Conservation (phyloP, 805 yeast genomes). For the Sugiyamaella floridensis region DNA sequence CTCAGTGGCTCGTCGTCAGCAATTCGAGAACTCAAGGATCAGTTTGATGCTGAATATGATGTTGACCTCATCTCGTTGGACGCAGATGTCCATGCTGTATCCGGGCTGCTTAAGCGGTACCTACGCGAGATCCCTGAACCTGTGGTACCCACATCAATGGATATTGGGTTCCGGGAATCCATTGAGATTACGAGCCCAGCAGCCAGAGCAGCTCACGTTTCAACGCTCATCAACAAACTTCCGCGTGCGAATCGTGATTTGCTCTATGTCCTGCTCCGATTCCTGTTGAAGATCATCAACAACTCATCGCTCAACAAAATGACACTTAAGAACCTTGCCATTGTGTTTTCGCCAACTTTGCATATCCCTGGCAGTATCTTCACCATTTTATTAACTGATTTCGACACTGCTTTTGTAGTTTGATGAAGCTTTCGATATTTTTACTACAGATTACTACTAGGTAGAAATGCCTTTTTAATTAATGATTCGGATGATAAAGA, state of each 20-base stretch:
- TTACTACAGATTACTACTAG: neutral
- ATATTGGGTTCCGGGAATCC: conserved; percentile 35
- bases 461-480: too few species aligned
- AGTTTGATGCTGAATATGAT: conserved; percentile 62
- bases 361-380: conserved; percentile 58
- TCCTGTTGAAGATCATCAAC: conserved; percentile 56
- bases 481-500: too few species aligned
- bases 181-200: conserved; percentile 25
- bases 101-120: conserved; percentile 79
- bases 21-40: conserved; percentile 60
- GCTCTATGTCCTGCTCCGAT: conserved; percentile 57
- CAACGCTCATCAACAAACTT: conserved; percentile 33
- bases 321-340: conserved; percentile 72
- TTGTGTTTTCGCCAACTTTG: conserved; percentile 77
- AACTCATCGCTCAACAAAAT: conserved; percentile 65
- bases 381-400: conserved; percentile 54
- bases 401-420: conserved; percentile 44
- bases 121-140: conserved; percentile 68
- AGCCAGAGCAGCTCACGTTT: conserved; percentile 25
- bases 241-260: conserved; percentile 54
- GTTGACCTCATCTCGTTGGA: conserved; percentile 47
- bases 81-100: conserved; percentile 73
- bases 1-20: conserved; percentile 80
- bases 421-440: neutral
- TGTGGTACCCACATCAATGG: conserved; percentile 52